Evolutionary conservation across 106 monocot species (phyloP).

Genomic region (Dendrobium catenatum): DNA sequence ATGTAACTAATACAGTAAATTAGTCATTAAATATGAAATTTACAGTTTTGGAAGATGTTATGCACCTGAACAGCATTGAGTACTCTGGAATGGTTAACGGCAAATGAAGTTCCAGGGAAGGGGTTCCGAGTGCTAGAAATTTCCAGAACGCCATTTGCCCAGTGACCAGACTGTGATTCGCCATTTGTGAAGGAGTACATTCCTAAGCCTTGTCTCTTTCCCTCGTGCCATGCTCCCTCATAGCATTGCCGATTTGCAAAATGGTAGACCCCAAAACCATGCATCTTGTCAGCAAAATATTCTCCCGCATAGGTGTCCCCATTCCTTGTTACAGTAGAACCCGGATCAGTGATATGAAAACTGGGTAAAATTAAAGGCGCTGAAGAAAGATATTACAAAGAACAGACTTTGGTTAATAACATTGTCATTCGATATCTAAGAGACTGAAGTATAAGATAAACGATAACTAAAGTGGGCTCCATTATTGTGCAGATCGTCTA

Average conservation of each 20-base stretch:
- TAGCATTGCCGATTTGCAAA: slow-evolving; percentile 69
- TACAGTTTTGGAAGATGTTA: not conserved
- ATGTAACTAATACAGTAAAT: not conserved
- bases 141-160: slow-evolving; percentile 62
- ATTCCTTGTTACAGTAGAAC: slow-evolving; percentile 30
- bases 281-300: slow-evolving; percentile 82
- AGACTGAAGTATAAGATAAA: no score
- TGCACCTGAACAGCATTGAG: slow-evolving; percentile 60
- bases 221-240: slow-evolving; percentile 75
- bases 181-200: slow-evolving; percentile 70
- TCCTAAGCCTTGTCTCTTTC: slow-evolving; percentile 59
- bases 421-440: no score
- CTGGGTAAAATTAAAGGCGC: no score
- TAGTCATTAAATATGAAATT: not conserved
- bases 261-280: slow-evolving; percentile 59
- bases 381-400: no score
- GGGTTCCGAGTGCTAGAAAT: slow-evolving; percentile 45
- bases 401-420: no score
- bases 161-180: slow-evolving; percentile 57
- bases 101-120: slow-evolving; percentile 44
- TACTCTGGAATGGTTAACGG: slow-evolving; percentile 65
- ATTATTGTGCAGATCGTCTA: no score
- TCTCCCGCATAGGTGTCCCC: slow-evolving; percentile 77
- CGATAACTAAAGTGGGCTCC: no score
- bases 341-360: not conserved